phyloP scores from a whole-genome alignment of 1,284 basidiomycete species.

The Papiliotrema laurentii region DNA sequence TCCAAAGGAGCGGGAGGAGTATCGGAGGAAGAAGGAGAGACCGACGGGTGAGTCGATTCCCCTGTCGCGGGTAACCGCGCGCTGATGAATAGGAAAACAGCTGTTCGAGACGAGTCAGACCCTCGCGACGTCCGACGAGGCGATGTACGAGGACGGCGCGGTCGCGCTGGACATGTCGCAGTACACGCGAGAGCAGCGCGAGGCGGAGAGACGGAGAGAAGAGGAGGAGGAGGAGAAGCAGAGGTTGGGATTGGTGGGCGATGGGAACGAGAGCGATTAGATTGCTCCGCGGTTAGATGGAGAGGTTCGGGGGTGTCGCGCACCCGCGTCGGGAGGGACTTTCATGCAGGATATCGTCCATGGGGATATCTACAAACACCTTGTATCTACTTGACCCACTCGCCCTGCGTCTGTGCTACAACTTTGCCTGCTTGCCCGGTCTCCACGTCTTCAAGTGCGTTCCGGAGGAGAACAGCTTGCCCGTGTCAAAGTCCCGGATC shows the following conservation, averaged over 20 bases:
- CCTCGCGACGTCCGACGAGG: conserved; percentile 66
- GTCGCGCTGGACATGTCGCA: conserved; percentile 81
- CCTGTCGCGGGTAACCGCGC: neutral
- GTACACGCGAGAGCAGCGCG: conserved; percentile 65
- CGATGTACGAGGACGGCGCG: conserved; percentile 68
- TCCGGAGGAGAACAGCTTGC: conserved; percentile 17
- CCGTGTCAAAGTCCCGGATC: conserved; percentile 11
- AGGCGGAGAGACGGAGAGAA: conserved; percentile 60
- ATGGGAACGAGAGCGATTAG: conserved; percentile 31
- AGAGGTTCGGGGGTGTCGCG: too few relatives aligned
- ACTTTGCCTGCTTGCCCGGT: conserved; percentile 1
- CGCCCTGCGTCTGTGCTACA: too few relatives aligned
- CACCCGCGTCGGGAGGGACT: too few relatives aligned
- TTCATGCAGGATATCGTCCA: too few relatives aligned
- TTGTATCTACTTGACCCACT: too few relatives aligned
- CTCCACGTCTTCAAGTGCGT: conserved; percentile 31
- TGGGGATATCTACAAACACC: too few relatives aligned
- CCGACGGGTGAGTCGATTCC: conserved; percentile 58
- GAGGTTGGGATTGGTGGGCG: conserved; percentile 21
- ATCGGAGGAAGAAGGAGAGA: conserved; percentile 61
- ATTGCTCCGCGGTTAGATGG: too few relatives aligned
- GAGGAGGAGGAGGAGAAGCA: conserved; percentile 51
- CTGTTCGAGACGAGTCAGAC: conserved; percentile 76
- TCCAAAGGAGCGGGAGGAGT: conserved; percentile 85
- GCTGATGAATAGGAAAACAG: conserved; percentile 62